phyloP scores from a whole-genome alignment of 2,329 filamentous ascomycete species.

The Botryotinia convoluta region DNA sequence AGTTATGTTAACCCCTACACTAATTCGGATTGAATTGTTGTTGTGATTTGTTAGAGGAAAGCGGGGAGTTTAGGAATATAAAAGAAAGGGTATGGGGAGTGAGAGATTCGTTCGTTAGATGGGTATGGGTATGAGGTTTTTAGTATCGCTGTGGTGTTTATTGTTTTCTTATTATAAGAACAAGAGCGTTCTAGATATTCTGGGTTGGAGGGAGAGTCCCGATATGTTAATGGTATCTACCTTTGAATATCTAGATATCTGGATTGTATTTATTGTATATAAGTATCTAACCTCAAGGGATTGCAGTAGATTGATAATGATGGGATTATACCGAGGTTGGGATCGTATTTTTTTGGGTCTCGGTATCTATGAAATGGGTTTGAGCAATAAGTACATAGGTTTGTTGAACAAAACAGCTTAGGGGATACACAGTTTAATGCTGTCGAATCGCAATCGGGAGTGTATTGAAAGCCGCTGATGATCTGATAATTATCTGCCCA shows the following conservation, averaged over 20 bases:
- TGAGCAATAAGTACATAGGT: background rate
- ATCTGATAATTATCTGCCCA: background rate
- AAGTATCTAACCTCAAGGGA: background rate
- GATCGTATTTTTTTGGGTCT: background rate
- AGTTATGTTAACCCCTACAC: conserved; percentile 20
- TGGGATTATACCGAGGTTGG: too few species aligned
- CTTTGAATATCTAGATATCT: too few species aligned
- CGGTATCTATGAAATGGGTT: background rate
- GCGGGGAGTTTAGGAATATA: accelerated
- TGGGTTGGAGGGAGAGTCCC: accelerated
- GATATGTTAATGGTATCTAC: too few species aligned
- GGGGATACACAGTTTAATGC: background rate
- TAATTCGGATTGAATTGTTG: conserved; percentile 1
- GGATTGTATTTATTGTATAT: background rate
- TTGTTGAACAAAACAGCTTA: background rate
- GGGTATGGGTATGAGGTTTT: too few species aligned
- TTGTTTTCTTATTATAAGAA: too few species aligned
- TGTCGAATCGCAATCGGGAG: background rate
- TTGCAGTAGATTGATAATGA: background rate
- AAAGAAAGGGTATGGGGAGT: accelerated
- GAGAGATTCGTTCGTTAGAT: background rate
- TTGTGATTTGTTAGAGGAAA: background rate
- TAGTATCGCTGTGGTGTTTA: too few species aligned
- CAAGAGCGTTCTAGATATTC: too few species aligned
- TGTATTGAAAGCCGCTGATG: background rate